Conservation (phyloP, 108 stramenopile genomes). For the Conticribra weissflogii region DNA sequence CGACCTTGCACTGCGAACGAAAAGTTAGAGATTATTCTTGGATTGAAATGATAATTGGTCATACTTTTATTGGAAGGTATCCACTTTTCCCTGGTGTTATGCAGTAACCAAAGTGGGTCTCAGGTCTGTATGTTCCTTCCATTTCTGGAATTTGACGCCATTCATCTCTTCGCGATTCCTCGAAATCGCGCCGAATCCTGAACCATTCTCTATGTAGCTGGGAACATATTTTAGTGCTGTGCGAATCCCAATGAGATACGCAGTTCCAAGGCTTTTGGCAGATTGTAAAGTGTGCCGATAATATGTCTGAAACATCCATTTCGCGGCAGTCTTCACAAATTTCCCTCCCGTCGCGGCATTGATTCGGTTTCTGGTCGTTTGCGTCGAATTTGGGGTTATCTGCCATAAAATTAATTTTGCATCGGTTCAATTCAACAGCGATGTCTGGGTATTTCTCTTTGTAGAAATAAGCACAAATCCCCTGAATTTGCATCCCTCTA, state of each 20-base stretch:
- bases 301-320: constrained; percentile 50
- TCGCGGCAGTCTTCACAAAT: constrained; percentile 79
- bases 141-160: constrained; percentile 26
- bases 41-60: not conserved
- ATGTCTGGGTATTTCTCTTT: constrained; percentile 25
- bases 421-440: constrained; percentile 62
- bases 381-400: constrained; percentile 56
- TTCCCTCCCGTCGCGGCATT: constrained; percentile 54
- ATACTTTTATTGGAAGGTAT: constrained; percentile 55
- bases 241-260: not conserved
- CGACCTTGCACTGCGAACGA: not conserved
- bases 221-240: constrained; percentile 47
- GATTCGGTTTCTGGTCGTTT: constrained; percentile 10
- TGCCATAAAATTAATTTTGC: constrained; percentile 68
- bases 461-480: constrained; percentile 79
- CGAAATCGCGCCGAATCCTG: constrained; percentile 71
- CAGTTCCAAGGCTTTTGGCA: constrained; percentile 88
- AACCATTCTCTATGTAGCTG: constrained; percentile 84
- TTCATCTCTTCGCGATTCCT: constrained; percentile 49
- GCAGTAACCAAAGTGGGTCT: constrained; percentile 74
- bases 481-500: constrained; percentile 76
- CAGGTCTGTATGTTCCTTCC: constrained; percentile 40
- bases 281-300: constrained; percentile 78
- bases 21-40: not conserved
- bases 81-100: constrained; percentile 45